phyloP scores from a whole-genome alignment of 805 yeast genomes.

The Scheffersomyces coipomensis region DNA sequence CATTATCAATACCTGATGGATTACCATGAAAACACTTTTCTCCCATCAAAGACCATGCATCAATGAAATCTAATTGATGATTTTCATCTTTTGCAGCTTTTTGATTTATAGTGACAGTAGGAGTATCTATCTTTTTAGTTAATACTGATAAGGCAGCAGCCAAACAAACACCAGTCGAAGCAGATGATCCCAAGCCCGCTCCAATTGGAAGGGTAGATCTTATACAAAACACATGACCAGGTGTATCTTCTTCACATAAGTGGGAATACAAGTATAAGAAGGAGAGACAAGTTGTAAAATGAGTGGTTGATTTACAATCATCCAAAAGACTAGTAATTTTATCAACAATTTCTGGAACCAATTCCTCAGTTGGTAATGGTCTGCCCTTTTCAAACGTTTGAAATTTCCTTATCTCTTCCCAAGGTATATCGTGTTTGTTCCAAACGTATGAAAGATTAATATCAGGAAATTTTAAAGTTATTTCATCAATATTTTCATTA shows the following conservation, averaged over 20 bases:
- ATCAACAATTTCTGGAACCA: conserved; percentile 57
- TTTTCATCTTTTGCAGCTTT: conserved; percentile 25
- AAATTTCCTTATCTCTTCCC: conserved; percentile 38
- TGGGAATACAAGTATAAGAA: conserved; percentile 75
- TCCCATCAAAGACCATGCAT: conserved; percentile 87
- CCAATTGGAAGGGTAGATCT: conserved; percentile 91
- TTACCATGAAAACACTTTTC: conserved; percentile 95
- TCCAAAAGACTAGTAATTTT: conserved; percentile 45
- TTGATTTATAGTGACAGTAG: conserved; percentile 33
- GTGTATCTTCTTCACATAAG: conserved; percentile 46
- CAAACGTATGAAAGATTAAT: conserved; percentile 66
- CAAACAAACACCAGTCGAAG: conserved; percentile 82
- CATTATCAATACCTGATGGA: conserved; percentile 95
- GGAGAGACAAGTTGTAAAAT: conserved; percentile 76
- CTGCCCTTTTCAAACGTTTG: conserved; percentile 15
- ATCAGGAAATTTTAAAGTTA: conserved; percentile 79
- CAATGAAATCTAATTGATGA: conserved; percentile 59
- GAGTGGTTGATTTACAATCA: conserved; percentile 53
- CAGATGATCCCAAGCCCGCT: conserved; percentile 95
- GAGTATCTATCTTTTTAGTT: conserved; percentile 51
- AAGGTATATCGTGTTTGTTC: conserved; percentile 62
- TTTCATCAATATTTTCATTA: conserved; percentile 36
- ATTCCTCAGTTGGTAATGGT: conserved; percentile 46
- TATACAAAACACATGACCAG: conserved; percentile 60
- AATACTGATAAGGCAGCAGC: conserved; percentile 68